Conservation (phyloP, 768 basidiomycete genomes). For the Pluteus cervinus region DNA sequence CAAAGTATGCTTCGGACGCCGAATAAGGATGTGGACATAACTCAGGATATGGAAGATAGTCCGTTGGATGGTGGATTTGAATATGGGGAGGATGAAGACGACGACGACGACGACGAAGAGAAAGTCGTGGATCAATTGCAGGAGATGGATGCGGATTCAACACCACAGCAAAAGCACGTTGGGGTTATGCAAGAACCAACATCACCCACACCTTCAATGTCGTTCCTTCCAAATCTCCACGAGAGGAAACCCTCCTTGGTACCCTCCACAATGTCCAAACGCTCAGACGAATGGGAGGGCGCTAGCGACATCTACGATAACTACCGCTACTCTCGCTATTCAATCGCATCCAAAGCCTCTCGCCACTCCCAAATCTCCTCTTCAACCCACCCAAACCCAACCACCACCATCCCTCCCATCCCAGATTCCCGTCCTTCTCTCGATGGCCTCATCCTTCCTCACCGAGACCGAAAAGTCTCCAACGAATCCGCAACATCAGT, state of each 20-base stretch:
- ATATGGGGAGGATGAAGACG: constrained; percentile 7
- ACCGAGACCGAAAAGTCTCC: no score
- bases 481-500: constrained; percentile 28
- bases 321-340: constrained; percentile 66
- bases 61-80: no score
- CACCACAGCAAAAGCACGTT: constrained; percentile 2
- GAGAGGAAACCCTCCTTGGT: constrained; percentile 25
- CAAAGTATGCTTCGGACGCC: no score
- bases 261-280: constrained; percentile 17
- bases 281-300: constrained; percentile 52
- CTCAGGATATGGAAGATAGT: no score
- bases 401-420: constrained; percentile 13
- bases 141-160: neutral
- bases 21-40: no score
- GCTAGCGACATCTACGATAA: constrained; percentile 75
- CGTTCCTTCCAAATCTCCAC: constrained; percentile 10
- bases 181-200: constrained; percentile 5
- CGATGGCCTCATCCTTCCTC: constrained; percentile 5
- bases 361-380: constrained; percentile 11
- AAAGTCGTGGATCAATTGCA: constrained; percentile 8
- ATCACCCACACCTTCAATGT: constrained; percentile 8
- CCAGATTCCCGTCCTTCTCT: constrained; percentile 10
- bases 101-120: no score
- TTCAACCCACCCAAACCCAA: neutral
- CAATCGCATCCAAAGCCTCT: constrained; percentile 36